These are phyloP conservation scores for Angophora floribunda DNA, from an alignment of 345 rosid genomes.

Conservation along the genomic window DNA sequence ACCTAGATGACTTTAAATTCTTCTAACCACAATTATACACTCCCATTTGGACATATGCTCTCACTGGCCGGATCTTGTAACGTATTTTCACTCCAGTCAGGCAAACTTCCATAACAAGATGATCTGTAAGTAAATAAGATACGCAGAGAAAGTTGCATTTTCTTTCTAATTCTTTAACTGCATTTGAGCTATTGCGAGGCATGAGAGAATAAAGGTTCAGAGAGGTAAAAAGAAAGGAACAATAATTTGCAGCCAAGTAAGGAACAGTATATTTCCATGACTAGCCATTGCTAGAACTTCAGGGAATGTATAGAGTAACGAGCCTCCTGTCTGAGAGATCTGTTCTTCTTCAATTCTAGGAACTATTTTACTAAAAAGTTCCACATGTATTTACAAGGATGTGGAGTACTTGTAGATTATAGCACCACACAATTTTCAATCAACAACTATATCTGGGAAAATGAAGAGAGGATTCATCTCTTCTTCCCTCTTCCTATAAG, in stretches of 20 bases:
- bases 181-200: neutral
- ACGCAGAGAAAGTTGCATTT: neutral
- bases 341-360: neutral
- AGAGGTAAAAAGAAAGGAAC: neutral
- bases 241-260: too few relatives aligned
- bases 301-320: too few relatives aligned
- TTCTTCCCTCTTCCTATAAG: neutral
- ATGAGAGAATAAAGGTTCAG: neutral
- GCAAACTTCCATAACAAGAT: neutral
- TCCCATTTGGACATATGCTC: neutral
- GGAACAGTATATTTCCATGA: too few relatives aligned
- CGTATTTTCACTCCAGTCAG: neutral
- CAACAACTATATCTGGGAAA: neutral
- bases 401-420: neutral
- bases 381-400: neutral
- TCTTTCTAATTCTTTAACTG: neutral
- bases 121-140: neutral
- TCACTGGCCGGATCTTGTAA: neutral
- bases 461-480: neutral
- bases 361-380: neutral
- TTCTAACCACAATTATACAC: neutral
- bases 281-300: too few relatives aligned
- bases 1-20: neutral
- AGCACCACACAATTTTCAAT: neutral
- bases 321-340: too few relatives aligned